A percentile compares a stretch with the other conserved stretches of the same genome.
Conservation (phyloP, 2,329 filamentous ascomycete genomes). For the Zelopaecilomyces penicillatus region DNA sequence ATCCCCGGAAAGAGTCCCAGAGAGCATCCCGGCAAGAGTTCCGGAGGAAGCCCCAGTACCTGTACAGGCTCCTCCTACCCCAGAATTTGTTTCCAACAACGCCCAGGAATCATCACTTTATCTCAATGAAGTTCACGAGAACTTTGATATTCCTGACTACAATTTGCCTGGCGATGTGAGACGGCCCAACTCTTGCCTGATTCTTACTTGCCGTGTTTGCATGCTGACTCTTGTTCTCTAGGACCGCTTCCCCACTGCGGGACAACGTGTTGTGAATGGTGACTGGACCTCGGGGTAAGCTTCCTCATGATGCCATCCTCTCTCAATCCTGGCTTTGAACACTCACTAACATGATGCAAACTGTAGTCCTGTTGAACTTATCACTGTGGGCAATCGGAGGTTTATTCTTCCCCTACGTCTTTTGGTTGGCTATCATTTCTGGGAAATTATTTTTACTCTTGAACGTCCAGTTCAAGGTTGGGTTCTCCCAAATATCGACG, state of each 20-base stretch:
- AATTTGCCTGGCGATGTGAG: no score
- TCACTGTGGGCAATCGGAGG: neutral
- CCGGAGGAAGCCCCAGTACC: no score
- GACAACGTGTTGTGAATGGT: neutral
- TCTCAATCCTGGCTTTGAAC: neutral
- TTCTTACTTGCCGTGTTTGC: no score
- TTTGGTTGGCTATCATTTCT: conserved; percentile 4
- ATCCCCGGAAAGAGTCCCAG: no score
- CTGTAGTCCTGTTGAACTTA: neutral
- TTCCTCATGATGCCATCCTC: no score
- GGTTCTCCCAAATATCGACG: conserved; percentile 5
- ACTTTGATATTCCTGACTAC: no score
- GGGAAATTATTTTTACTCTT: neutral
- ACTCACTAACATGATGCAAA: neutral
- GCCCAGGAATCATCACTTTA: no score
- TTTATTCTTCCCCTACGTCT: conserved; percentile 7
- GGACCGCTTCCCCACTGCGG: neutral
- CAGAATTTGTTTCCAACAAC: no score
- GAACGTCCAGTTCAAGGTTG: conserved; percentile 6
- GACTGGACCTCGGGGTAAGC: conserved; percentile 4
- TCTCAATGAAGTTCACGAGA: no score
- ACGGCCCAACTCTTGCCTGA: no score
- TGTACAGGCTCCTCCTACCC: no score
- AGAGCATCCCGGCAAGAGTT: no score
- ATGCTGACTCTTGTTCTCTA: neutral